These are phyloP conservation scores for Mrakia frigida DNA, from an alignment of 768 basidiomycete species.

Conservation along the genomic window DNA sequence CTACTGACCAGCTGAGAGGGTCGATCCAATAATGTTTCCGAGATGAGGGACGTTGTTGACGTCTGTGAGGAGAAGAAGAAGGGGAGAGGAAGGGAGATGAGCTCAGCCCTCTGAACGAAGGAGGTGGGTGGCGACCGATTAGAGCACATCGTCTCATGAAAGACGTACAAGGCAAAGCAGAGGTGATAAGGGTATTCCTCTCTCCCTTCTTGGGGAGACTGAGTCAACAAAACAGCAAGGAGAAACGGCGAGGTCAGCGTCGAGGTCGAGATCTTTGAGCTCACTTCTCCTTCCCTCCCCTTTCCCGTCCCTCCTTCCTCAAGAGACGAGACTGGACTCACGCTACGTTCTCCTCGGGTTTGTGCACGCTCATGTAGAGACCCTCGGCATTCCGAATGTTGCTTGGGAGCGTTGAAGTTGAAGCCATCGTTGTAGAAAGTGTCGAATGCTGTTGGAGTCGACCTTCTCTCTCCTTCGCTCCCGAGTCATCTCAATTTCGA, in stretches of 20 bases:
- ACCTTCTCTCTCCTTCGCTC: neutral
- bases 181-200: constrained; percentile 84
- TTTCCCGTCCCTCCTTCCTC: neutral
- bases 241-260: neutral
- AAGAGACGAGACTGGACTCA: neutral
- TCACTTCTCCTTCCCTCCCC: constrained; percentile 1
- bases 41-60: constrained; percentile 93
- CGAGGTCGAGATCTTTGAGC: neutral
- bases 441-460: neutral
- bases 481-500: neutral
- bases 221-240: neutral
- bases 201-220: constrained; percentile 79
- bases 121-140: neutral
- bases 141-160: constrained; percentile 46
- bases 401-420: neutral
- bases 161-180: constrained; percentile 64
- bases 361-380: constrained; percentile 34
- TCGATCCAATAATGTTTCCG: constrained; percentile 91
- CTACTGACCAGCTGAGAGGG: constrained; percentile 63
- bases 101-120: neutral
- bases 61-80: constrained; percentile 34
- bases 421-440: neutral
- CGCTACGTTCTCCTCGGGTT: neutral
- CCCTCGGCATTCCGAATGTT: constrained; percentile 50
- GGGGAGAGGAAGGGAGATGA: neutral